Evolutionary conservation across 2,329 filamentous ascomycete genomes (phyloP).

Genomic region (Fusarium sp.): DNA sequence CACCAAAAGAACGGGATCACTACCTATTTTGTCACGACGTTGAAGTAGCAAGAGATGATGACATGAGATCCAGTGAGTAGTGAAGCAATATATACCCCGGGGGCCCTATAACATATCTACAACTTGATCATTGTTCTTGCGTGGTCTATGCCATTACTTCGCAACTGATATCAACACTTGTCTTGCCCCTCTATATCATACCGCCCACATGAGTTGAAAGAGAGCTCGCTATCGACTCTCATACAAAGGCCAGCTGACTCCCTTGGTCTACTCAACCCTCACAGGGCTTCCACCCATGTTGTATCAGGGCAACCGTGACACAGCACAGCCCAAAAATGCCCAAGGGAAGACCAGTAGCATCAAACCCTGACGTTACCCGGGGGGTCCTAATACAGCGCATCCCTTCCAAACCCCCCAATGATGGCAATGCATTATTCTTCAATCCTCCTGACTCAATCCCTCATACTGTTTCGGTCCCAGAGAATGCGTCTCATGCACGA

Average conservation of each 20-base stretch:
- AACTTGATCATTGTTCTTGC: background rate
- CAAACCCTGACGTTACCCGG: background rate
- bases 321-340: background rate
- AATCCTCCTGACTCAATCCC: background rate
- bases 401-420: background rate
- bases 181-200: too few relatives aligned
- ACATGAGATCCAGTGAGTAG: background rate
- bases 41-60: too few relatives aligned
- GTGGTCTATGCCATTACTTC: background rate
- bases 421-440: background rate
- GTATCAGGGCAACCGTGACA: background rate
- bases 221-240: too few relatives aligned
- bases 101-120: background rate
- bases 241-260: background rate
- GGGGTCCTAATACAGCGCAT: background rate
- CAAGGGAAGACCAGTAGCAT: background rate
- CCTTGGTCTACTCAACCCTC: background rate
- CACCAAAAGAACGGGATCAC: too few relatives aligned
- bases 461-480: constrained; percentile 6
- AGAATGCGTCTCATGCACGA: constrained; percentile 4
- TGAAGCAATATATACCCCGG: background rate
- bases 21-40: too few relatives aligned
- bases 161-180: too few relatives aligned
- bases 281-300: background rate
- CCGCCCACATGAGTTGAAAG: too few relatives aligned